Evolutionary conservation across 106 monocot genomes (phyloP).

Genomic region (Allium fistulosum): DNA sequence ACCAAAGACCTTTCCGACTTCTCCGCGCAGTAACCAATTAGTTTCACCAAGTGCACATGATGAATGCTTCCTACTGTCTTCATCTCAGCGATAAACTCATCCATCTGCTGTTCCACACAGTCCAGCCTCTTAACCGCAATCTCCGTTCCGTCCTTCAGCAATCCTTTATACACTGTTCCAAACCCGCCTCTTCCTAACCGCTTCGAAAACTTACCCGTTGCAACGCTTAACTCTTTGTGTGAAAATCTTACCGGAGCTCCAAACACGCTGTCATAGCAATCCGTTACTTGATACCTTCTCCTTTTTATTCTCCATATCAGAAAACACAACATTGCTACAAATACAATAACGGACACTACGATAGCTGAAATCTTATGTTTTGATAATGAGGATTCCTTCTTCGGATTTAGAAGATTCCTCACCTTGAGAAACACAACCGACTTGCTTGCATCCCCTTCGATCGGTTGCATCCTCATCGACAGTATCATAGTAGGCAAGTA

Average conservation of each 20-base stretch:
- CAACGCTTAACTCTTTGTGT: neutral
- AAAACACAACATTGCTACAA: neutral
- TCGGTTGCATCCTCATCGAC: neutral
- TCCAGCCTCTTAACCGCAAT: constrained; percentile 13
- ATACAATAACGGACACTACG: neutral
- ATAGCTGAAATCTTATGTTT: neutral
- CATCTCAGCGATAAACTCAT: constrained; percentile 20
- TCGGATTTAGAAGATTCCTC: neutral
- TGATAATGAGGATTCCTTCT: neutral
- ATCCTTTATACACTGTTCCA: constrained; percentile 10
- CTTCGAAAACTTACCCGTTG: neutral
- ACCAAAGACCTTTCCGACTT: constrained; percentile 23
- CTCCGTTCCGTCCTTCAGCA: constrained; percentile 2
- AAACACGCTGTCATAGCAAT: constrained; percentile 4
- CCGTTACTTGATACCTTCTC: neutral
- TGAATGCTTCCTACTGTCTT: constrained; percentile 19
- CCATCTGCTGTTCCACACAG: neutral
- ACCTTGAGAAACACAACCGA: constrained; percentile 7
- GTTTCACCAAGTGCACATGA: constrained; percentile 28
- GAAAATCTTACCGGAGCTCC: constrained; percentile 7
- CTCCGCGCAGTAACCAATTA: constrained; percentile 23
- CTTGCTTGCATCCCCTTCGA: neutral
- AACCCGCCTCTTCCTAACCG: constrained; percentile 14
- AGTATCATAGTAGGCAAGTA: constrained; percentile 27
- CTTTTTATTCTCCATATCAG: neutral